Evolutionary conservation across 805 yeast species (phyloP), one percentile per base, ranked within the genome.

Genomic region (Ogataea nonfermentans): DNA sequence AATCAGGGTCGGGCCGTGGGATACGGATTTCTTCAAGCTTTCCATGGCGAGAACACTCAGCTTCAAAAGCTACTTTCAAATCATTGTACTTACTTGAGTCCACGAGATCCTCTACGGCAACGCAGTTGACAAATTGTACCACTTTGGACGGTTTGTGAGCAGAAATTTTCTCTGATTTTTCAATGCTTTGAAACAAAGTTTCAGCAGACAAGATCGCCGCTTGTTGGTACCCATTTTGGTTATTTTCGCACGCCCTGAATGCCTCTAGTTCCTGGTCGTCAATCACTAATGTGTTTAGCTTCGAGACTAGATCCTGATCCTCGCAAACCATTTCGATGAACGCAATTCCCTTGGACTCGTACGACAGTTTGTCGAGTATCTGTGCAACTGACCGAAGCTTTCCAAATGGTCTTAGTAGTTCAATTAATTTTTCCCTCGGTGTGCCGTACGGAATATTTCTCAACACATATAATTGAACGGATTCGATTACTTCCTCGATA

Each of bases 41-140:
- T 2, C 87, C 89, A 47, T 63, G 63, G 41, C 66, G 62, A n/a
- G 60, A 51, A 29, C 79, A 76, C 47, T 78, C 79, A 8, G 60
- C 53, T 14, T 52, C 40, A 15, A 90, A 69, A 25, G 84, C 83
- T 4, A 69, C 66, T 30, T 67, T 57, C 13, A 83, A 65, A 32
- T 74, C 77, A 16, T 69, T 62, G 47, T 66, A 77, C 22, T 67
- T 71, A 0, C 56, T 57, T 17, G 70, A 76, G 29, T 77, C 77
- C 14, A 70, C 60, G 38, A 86, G 61, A 46, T 85, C 95, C 24
- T 78, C 77, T 1, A 81, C 73, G 2, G 82, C 73, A 1, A 86
- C 70, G 32, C 78, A 65, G 53, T 89, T 90, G 25, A 85, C 57
- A 4, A 89, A 61, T 40, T 83, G 78, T 6, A 90, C 55, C 1